These are phyloP conservation scores for Vanilla planifolia DNA, from an alignment of 106 monocot genomes.

Conservation along the genomic window DNA sequence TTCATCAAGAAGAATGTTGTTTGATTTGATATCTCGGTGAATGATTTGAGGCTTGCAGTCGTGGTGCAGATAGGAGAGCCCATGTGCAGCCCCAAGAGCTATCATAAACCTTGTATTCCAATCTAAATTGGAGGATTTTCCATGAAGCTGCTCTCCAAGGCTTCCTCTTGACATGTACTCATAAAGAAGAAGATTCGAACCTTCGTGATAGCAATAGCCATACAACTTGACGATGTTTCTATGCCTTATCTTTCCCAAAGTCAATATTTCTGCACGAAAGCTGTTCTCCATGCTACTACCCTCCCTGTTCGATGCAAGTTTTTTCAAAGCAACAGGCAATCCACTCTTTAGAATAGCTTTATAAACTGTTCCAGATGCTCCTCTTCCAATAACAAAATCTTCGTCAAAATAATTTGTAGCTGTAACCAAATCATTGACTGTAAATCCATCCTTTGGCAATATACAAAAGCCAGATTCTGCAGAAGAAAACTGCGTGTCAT, in stretches of 20 bases:
- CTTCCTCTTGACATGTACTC: conserved; percentile 95
- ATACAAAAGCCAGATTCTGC: conserved; percentile 35
- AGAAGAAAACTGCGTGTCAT: conserved; percentile 52
- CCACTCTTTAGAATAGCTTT: conserved; percentile 66
- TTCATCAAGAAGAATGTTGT: conserved; percentile 89
- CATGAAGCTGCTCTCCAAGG: conserved; percentile 82
- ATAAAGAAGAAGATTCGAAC: conserved; percentile 78
- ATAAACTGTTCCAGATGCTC: conserved; percentile 93
- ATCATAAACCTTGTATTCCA: conserved; percentile 79
- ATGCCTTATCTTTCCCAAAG: conserved; percentile 92
- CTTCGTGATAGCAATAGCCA: conserved; percentile 76
- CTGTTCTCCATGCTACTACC: conserved; percentile 70
- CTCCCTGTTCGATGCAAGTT: conserved; percentile 70
- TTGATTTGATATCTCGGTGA: conserved; percentile 96
- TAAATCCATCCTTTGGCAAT: conserved; percentile 52
- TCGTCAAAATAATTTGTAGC: conserved; percentile 88
- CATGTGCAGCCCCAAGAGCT: conserved; percentile 89
- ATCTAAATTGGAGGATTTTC: conserved; percentile 30
- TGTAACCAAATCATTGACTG: conserved; percentile 55
- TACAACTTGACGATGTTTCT: conserved; percentile 93
- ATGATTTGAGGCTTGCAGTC: conserved; percentile 92
- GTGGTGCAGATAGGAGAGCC: conserved; percentile 89
- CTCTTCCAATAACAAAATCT: conserved; percentile 63
- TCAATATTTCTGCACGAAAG: conserved; percentile 82
- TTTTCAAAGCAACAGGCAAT: conserved; percentile 76